Evolutionary conservation across 2,329 filamentous ascomycete genomes (phyloP), one percentile per base, ranked within the genome.

Genomic region (Arachnomyces sp.): DNA sequence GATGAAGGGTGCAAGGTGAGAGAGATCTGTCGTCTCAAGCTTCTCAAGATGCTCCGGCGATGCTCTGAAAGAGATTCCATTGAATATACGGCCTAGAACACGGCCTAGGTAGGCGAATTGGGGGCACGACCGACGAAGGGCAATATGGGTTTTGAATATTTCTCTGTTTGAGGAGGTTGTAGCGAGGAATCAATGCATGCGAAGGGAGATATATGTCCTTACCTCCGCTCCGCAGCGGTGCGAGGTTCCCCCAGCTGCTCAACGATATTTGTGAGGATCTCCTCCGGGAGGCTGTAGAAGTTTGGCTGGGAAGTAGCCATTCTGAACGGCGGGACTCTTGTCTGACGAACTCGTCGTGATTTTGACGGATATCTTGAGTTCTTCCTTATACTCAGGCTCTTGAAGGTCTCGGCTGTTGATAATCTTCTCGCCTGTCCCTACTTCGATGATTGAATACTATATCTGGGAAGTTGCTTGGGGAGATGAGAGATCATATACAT

Each of bases 261-360:
- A 16, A 13, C 4, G 28, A 36, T 17, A 11, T 17, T 11, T 17
- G 16, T 36, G 18, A 36, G 14, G 16, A 36, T 17, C 13, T 36
- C 34, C 11, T 13, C 34, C 3, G 34, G 34, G 14, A 36, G 8
- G 16, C 34, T 15, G 34, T 36, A 36, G 34, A 36, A 36, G 12
- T 15, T 18, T 9, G 34, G 11, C 34, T 11, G 34, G 11, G 11
- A 12, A 15, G n/a, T 8, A 4, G 11, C 14, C 13, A 34, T 34
- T n/a, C n/a, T n/a, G n/a, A n/a, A n/a, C n/a, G n/a, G n/a, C n/a
- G n/a, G n/a, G n/a, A n/a, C n/a, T n/a, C n/a, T n/a, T n/a, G n/a
- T n/a, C n/a, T n/a, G n/a, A n/a, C n/a, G n/a, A n/a, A n/a, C n/a
- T n/a, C n/a, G n/a, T n/a, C n/a, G n/a, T n/a, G n/a, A n/a, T n/a